Evolutionary conservation across 1,284 basidiomycete species (phyloP), one percentile per base, ranked within the genome.

Genomic region (Ceratobasidium papillatum): DNA sequence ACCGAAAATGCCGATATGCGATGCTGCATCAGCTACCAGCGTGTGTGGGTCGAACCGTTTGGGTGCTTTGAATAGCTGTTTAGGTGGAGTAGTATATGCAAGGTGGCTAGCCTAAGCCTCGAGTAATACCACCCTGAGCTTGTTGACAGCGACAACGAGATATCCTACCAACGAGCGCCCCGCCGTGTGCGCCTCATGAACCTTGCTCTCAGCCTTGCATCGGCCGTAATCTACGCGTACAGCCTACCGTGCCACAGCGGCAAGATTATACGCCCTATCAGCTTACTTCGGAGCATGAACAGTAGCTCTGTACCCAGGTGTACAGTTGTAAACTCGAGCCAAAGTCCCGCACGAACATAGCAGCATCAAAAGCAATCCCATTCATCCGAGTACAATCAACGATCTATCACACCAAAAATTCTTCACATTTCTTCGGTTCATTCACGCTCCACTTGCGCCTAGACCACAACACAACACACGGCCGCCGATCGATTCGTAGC

Each of bases 371-470:
- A 47, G 36, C 56, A 59, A 59, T 59, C 56, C 56, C 56, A 59
- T 59, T 59, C 56, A 59, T n/a, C 56, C 56, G 56, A 59, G 36
- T 19, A 59, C 56, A 59, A 59, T 59, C 56, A 41, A 36, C n/a
- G 56, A 59, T 59, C 56, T 59, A 59, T 59, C 56, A 38, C 36
- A 59, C 56, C 56, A 1, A 38, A 59, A 36, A 59, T 59, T 36
- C 56, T 59, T 59, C 56, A 59, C 34, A 38, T 59, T 59, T 59
- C 56, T 59, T 59, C 56, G 38, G 19, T 59, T 59, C 56, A 30
- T 30, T 34, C 36, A 36, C n/a, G 56, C 34, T 59, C 56, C 56
- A 59, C 56, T 12, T 22, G 27, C 30, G 52, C 25, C 56, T 59
- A 59, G 56, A 59, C 34, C 56, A 41, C 56, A 22, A 54, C 51